A percentile compares a stretch with the other conserved stretches of the same genome.
These are phyloP conservation scores for Fusarium sp. DNA, from an alignment of 2,329 filamentous ascomycete genomes.

Conservation along the genomic window DNA sequence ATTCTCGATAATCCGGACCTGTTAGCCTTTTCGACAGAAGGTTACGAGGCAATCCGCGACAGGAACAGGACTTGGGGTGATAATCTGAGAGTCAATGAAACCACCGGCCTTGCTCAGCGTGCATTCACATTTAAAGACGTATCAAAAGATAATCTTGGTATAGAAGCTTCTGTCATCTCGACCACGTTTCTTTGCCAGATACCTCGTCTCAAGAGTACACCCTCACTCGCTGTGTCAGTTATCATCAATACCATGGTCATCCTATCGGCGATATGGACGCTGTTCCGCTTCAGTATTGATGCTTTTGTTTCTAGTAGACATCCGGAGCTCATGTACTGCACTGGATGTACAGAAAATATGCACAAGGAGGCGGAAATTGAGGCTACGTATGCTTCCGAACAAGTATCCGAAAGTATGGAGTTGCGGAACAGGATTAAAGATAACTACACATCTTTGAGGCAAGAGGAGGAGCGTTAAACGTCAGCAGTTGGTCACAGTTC, in stretches of 20 bases:
- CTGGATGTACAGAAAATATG: neutral
- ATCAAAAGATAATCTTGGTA: neutral
- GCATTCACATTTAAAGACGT: neutral
- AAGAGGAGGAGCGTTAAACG: neutral
- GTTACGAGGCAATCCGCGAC: neutral
- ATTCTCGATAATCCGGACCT: neutral
- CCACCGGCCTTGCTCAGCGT: neutral
- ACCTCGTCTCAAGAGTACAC: neutral
- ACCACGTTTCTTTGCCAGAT: neutral
- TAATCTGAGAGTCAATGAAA: neutral
- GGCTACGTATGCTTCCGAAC: neutral
- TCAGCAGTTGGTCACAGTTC: no score
- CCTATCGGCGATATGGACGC: neutral
- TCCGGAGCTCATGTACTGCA: neutral
- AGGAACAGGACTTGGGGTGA: neutral
- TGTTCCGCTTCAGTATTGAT: neutral
- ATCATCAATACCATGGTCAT: neutral
- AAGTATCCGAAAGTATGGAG: neutral
- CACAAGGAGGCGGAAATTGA: neutral
- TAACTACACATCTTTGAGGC: neutral
- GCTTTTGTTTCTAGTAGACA: neutral
- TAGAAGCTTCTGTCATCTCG: neutral
- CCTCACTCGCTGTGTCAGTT: neutral
- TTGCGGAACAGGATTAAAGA: neutral
- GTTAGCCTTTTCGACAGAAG: rapidly evolving